A percentile compares a stretch with the other conserved stretches of the same genome.
Evolutionary conservation across 306 rosid genomes (phyloP).

Genomic region (Dicorynia guianensis): DNA sequence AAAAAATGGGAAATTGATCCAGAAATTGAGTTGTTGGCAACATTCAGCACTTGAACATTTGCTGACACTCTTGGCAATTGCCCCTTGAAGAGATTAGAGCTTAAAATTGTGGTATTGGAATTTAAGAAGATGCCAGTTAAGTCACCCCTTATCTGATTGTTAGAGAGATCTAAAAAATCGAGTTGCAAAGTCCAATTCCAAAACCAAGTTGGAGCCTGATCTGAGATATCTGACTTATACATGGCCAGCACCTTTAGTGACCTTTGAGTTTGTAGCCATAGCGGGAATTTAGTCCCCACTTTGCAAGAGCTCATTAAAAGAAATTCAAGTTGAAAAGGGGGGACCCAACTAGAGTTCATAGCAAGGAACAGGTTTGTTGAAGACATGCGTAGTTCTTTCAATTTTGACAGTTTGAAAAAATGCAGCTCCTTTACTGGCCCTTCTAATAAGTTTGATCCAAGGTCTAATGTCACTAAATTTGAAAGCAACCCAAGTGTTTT

Average conservation of each 20-base stretch:
- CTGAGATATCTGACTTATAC: constrained; percentile 44
- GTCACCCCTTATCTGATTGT: constrained; percentile 45
- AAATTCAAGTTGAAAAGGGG: constrained; percentile 41
- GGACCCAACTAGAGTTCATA: too few species aligned
- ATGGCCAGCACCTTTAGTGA: constrained; percentile 4
- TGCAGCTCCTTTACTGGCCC: constrained; percentile 30
- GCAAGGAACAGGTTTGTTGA: constrained; percentile 34
- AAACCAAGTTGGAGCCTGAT: constrained; percentile 45
- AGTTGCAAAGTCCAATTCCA: constrained; percentile 42
- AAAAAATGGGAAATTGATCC: constrained; percentile 42
- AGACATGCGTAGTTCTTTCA: constrained; percentile 38
- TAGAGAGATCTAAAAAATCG: constrained; percentile 37
- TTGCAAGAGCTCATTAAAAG: constrained; percentile 32
- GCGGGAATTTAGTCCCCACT: constrained; percentile 48
- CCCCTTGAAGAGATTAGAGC: constrained; percentile 40
- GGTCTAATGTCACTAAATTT: constrained; percentile 38
- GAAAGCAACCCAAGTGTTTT: constrained; percentile 30
- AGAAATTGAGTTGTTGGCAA: constrained; percentile 43
- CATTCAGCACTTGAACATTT: constrained; percentile 33
- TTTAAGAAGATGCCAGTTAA: constrained; percentile 31
- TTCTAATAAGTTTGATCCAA: constrained; percentile 35
- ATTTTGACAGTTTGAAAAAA: constrained; percentile 25
- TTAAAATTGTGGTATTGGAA: constrained; percentile 36
- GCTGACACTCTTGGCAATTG: constrained; percentile 36
- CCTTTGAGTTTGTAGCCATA: constrained; percentile 45